Evolutionary conservation across 2,329 filamentous ascomycete species (phyloP).

Genomic region (Aspergillus quadrilineatus): DNA sequence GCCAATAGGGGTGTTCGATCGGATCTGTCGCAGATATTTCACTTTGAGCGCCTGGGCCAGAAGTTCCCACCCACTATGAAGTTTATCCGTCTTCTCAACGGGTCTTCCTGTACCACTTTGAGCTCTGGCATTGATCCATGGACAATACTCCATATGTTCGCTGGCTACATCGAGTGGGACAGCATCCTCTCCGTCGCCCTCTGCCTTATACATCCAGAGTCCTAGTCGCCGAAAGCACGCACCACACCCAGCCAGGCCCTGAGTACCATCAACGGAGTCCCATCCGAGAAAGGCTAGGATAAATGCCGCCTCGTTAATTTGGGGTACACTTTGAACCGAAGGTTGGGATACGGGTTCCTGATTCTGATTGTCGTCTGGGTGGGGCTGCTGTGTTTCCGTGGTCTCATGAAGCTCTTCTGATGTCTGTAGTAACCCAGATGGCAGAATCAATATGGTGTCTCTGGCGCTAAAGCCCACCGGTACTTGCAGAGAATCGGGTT

Average conservation of each 20-base stretch:
- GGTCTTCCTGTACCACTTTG: slow-evolving; percentile 53
- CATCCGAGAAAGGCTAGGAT: slow-evolving; percentile 72
- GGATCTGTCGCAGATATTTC: slow-evolving; percentile 34
- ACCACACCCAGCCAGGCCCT: slow-evolving; percentile 72
- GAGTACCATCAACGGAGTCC: slow-evolving; percentile 55
- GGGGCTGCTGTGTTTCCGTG: slow-evolving; percentile 16
- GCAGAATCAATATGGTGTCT: slow-evolving; percentile 30
- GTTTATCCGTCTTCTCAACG: slow-evolving; percentile 31
- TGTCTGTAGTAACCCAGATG: slow-evolving; percentile 25
- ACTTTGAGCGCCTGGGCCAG: slow-evolving; percentile 45
- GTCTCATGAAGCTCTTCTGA: slow-evolving; percentile 15
- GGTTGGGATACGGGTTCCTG: slow-evolving; percentile 7
- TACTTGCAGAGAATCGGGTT: slow-evolving; percentile 29
- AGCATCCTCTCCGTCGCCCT: slow-evolving; percentile 52
- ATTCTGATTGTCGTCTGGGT: slow-evolving; percentile 7
- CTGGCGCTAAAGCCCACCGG: slow-evolving; percentile 36
- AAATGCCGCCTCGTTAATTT: slow-evolving; percentile 62
- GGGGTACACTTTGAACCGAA: slow-evolving; percentile 14
- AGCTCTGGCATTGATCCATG: slow-evolving; percentile 67
- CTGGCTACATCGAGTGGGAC: slow-evolving; percentile 64
- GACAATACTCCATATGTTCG: slow-evolving; percentile 81
- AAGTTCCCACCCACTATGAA: slow-evolving; percentile 48
- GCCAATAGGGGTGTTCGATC: slow-evolving; percentile 27
- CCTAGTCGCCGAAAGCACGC: slow-evolving; percentile 86
- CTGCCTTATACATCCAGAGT: slow-evolving; percentile 89